Conservation (phyloP, 192 early-diverging fungal genomes). For the Kappamyces sp. region DNA sequence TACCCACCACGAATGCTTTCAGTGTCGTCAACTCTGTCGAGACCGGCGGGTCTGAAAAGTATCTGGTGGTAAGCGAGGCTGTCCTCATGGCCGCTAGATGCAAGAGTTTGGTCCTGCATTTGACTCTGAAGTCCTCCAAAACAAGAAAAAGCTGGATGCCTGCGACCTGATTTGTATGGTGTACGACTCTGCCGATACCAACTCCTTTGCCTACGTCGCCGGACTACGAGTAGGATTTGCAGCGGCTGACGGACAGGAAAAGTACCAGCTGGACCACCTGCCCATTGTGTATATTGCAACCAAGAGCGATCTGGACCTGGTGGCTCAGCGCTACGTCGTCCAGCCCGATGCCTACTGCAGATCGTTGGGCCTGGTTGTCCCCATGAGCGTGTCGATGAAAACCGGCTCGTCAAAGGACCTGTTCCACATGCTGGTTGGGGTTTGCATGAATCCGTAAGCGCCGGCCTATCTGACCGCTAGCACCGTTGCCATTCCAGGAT, state of each 20-base stretch:
- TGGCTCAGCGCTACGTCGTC: constrained; percentile 71
- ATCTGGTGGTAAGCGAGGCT: constrained; percentile 68
- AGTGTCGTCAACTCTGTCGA: constrained; percentile 93
- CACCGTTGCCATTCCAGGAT: constrained; percentile 15
- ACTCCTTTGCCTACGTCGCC: constrained; percentile 89
- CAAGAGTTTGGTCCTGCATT: constrained; percentile 84
- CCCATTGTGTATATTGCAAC: constrained; percentile 92
- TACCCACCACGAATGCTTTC: constrained; percentile 67
- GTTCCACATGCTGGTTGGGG: constrained; percentile 75
- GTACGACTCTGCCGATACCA: constrained; percentile 89
- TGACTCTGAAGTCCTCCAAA: constrained; percentile 85
- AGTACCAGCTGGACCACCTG: constrained; percentile 74
- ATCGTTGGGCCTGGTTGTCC: constrained; percentile 74
- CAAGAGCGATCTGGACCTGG: constrained; percentile 87
- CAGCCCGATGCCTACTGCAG: constrained; percentile 95
- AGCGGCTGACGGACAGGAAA: neutral
- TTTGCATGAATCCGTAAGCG: constrained; percentile 74
- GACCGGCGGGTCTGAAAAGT: constrained; percentile 88
- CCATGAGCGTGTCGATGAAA: constrained; percentile 84
- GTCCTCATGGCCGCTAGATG: constrained; percentile 50
- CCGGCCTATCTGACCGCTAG: constrained; percentile 2
- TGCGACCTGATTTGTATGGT: constrained; percentile 93
- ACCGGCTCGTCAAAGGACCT: constrained; percentile 79
- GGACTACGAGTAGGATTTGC: constrained; percentile 60
- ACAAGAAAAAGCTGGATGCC: constrained; percentile 74